Percentiles rank a stretch among this genome's conserved stretches.
These are phyloP conservation scores for Albugo candida DNA, from an alignment of 352 stramenopile genomes.

Conservation along the genomic window DNA sequence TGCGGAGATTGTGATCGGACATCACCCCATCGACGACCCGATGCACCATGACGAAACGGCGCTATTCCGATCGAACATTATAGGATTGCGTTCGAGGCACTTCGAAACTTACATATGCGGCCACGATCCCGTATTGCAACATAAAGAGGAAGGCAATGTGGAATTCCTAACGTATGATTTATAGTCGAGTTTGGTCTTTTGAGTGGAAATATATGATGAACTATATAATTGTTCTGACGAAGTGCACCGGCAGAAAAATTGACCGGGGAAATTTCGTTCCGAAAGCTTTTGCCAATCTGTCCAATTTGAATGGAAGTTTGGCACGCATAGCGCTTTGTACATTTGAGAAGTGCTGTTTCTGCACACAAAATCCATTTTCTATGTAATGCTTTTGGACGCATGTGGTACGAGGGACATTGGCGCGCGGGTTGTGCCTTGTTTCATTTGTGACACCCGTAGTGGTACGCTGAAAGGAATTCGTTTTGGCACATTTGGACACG, in stretches of 20 bases:
- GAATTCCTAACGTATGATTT: too few species aligned
- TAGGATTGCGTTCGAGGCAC: too few species aligned
- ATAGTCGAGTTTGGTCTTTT: too few species aligned
- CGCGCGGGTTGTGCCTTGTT: conserved; percentile 17
- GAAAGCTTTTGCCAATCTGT: conserved; percentile 96
- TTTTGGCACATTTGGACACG: conserved; percentile 31
- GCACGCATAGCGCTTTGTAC: conserved; percentile 80
- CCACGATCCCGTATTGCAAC: too few species aligned
- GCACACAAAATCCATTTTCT: conserved; percentile 82
- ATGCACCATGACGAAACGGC: too few species aligned
- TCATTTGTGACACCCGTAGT: conserved; percentile 85
- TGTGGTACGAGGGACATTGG: background rate
- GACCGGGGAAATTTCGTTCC: conserved; percentile 95
- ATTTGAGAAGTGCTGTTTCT: conserved; percentile 95
- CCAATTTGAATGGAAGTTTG: conserved; percentile 91
- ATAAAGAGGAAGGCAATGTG: too few species aligned
- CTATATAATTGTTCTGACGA: too few species aligned
- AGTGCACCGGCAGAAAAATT: conserved; percentile 98
- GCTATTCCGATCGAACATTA: too few species aligned
- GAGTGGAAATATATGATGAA: too few species aligned
- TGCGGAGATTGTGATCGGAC: too few species aligned
- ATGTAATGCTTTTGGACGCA: background rate
- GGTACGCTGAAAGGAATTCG: conserved; percentile 40
- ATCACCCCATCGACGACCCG: too few species aligned
- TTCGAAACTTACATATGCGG: too few species aligned